A percentile compares a stretch with the other conserved stretches of the same genome.
Evolutionary conservation across 164 flowering plant species (phyloP).

Genomic region (Stephania yunnanensis): DNA sequence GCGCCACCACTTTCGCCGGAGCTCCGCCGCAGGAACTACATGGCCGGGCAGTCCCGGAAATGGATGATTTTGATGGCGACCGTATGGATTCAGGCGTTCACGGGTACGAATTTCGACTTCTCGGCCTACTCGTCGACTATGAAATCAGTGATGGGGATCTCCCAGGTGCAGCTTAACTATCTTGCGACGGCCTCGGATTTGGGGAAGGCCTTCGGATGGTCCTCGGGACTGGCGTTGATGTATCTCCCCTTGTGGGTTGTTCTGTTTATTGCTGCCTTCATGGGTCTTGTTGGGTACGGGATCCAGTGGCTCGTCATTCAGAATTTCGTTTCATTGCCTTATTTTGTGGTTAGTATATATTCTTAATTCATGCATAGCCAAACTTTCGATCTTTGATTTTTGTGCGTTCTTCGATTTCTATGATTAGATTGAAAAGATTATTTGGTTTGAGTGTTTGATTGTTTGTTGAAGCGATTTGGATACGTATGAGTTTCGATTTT

Average conservation of each 20-base stretch:
- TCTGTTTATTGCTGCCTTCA: slow-evolving; percentile 63
- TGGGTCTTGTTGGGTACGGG: slow-evolving; percentile 77
- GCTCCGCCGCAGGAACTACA: slow-evolving; percentile 6
- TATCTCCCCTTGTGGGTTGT: slow-evolving; percentile 59
- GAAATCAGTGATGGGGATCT: slow-evolving; percentile 65
- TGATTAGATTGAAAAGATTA: neutral
- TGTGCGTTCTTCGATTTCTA: neutral
- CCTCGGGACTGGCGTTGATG: slow-evolving; percentile 76
- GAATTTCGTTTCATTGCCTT: slow-evolving; percentile 55
- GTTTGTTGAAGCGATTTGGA: too few species aligned
- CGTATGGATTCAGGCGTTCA: slow-evolving; percentile 93
- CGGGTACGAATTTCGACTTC: slow-evolving; percentile 97
- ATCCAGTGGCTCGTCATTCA: slow-evolving; percentile 78
- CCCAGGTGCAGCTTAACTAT: slow-evolving; percentile 85
- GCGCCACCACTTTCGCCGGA: neutral
- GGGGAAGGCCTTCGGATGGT: slow-evolving; percentile 92
- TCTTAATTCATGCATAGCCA: neutral
- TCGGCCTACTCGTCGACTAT: slow-evolving; percentile 71
- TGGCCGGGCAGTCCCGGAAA: slow-evolving; percentile 75
- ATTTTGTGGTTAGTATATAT: slow-evolving; percentile 49
- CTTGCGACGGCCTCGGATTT: slow-evolving; percentile 88
- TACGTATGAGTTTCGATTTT: neutral
- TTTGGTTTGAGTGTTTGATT: neutral
- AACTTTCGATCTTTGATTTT: neutral
- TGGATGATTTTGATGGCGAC: slow-evolving; percentile 93